Conservation (phyloP, 2,329 filamentous ascomycete species). For the Pseudogymnoascus sp. region DNA sequence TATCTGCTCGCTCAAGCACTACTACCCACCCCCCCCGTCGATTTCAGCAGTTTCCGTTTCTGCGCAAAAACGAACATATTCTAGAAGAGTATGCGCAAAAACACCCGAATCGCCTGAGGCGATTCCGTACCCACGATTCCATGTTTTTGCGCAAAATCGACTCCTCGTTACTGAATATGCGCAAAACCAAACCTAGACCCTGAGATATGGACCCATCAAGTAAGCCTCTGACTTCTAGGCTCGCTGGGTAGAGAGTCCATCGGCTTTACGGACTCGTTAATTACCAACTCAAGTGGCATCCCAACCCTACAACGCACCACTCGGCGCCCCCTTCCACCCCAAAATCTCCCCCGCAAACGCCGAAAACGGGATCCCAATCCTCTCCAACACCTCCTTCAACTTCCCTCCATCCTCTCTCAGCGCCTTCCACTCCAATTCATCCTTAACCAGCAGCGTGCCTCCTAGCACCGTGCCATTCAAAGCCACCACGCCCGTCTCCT, state of each 20-base stretch:
- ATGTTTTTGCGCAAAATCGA: not conserved
- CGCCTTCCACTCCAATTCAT: slow-evolving; percentile 47
- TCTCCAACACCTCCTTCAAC: slow-evolving; percentile 34
- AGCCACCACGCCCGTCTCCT: slow-evolving; percentile 36
- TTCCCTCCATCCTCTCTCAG: slow-evolving; percentile 32
- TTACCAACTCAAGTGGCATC: not conserved
- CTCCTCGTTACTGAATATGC: not conserved
- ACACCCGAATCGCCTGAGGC: not conserved
- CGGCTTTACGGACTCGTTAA: too few relatives aligned
- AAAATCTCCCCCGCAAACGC: not conserved
- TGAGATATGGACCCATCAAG: too few relatives aligned
- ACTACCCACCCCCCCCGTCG: too few relatives aligned
- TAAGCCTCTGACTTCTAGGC: too few relatives aligned
- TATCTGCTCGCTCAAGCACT: not conserved
- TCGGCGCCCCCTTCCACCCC: not conserved
- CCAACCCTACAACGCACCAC: not conserved
- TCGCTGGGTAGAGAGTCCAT: too few relatives aligned
- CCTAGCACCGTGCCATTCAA: slow-evolving; percentile 58
- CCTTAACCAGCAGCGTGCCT: slow-evolving; percentile 57
- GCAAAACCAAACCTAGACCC: too few relatives aligned
- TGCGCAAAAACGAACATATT: not conserved
- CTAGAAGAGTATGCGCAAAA: not conserved
- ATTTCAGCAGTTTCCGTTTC: not conserved
- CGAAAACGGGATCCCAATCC: slow-evolving; percentile 33
- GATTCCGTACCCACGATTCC: too few relatives aligned